Base-by-base conservation (phyloP, 2,329 filamentous ascomycete genomes). In the Alternaria arborescens region DNA sequence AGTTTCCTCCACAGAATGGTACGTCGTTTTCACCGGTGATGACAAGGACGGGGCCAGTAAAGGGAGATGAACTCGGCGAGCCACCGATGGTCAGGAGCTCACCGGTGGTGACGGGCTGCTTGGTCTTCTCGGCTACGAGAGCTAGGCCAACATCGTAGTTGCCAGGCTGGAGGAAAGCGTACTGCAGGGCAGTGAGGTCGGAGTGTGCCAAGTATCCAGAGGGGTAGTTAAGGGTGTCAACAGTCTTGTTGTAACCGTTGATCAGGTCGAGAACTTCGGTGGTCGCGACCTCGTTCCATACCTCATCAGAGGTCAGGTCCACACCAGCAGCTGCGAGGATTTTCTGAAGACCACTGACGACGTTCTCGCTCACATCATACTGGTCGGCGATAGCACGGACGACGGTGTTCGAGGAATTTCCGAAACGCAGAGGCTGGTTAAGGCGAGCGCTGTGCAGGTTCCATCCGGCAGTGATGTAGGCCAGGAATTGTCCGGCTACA, bases 1-100 rank as follows among this genome's bases (percentile, higher is more conserved):
- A 90, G 73, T 89, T 84, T 26, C 87, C 86, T 4, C 87, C 88
- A 60, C 88, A 90, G 74, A 87, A 90, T 6, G 85, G 83, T 50
- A 88, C 84, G 34, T 79, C 76, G 30, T 68, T 58, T 30, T 72
- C 64, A 16, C 88, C 87, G 32, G 86, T 89, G 59, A 90, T 81
- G 51, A 90, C 80, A 46, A 88, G 75, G 0, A 87, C 86, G 0
- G 87, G 86, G 0, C 86, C 87, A 2, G 70, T 75, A 68, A 86
- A 87, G 0, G 71, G 62, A 54, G 77, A 77, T 7, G 41, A 60
- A 62, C 66, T 64, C 0, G 76, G 79, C 2, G 78, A 73, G 14
- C 72, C 78, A 4, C 80, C 83, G 5, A 89, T 73, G 1, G 86
- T 89, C 42, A 90, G 72, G 2, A 89, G 71, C 73, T 90, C 88